Evolutionary conservation across 441 rosid species (phyloP).

Genomic region (Erodium moschatum): DNA sequence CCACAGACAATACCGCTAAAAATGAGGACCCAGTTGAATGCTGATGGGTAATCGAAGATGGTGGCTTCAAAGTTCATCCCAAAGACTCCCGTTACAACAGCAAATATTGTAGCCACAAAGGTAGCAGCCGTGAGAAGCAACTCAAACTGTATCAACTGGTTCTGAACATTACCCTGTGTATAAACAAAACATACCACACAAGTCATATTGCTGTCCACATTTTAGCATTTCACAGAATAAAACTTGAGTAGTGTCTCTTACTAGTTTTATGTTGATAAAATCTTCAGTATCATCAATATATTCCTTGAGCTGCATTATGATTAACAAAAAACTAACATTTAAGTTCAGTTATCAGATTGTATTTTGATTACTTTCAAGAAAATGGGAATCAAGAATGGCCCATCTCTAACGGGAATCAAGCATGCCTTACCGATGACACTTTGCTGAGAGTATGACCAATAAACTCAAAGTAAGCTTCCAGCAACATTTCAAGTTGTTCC

Average conservation of each 20-base stretch:
- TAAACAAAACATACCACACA: not conserved
- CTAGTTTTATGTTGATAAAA: constrained; percentile 91
- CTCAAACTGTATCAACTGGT: constrained; percentile 85
- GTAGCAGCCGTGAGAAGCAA: constrained; percentile 96
- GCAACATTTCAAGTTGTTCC: constrained; percentile 91
- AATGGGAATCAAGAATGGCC: no score
- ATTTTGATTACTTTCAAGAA: no score
- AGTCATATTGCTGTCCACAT: constrained; percentile 8
- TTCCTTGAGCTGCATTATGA: constrained; percentile 69
- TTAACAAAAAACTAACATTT: not conserved
- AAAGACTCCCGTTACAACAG: constrained; percentile 74
- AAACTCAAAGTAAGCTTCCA: constrained; percentile 79
- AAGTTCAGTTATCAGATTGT: no score
- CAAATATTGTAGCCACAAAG: constrained; percentile 72
- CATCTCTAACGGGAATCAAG: not conserved
- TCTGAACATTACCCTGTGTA: constrained; percentile 82
- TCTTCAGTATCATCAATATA: constrained; percentile 97
- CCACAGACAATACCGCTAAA: constrained; percentile 51
- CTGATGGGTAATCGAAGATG: constrained; percentile 47
- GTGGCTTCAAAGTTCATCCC: constrained; percentile 80
- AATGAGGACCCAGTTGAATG: constrained; percentile 67
- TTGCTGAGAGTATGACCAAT: constrained; percentile 81
- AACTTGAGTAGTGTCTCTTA: constrained; percentile 23
- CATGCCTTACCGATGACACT: constrained; percentile 59
- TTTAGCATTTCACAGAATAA: not conserved